phyloP scores from a whole-genome alignment of 257 asterid species.

The Solanum clarkiae region DNA sequence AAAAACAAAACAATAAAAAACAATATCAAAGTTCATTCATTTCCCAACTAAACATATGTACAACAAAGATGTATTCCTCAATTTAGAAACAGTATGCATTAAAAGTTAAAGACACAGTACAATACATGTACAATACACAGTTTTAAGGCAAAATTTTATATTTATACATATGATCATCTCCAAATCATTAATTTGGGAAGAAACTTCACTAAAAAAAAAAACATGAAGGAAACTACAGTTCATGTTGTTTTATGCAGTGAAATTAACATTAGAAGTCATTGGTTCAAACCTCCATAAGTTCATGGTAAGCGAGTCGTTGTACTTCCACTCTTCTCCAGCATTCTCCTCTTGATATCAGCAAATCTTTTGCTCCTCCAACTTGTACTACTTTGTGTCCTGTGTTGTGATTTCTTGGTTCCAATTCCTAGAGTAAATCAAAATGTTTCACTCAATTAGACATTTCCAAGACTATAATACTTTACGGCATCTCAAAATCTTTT shows the following conservation, averaged over 20 bases:
- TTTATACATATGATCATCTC: not conserved
- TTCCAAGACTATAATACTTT: not conserved
- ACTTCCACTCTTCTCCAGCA: not conserved
- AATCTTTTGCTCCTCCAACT: not conserved
- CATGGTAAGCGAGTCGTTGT: not conserved
- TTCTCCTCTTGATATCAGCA: not conserved
- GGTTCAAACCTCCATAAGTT: not conserved
- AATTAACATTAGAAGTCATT: not conserved
- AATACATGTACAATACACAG: not conserved
- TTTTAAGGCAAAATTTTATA: not conserved
- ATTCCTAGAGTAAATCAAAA: not conserved
- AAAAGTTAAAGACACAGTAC: not conserved
- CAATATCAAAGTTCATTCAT: not conserved
- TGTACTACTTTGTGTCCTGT: not conserved
- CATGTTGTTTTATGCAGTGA: not conserved
- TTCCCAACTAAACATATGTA: not conserved
- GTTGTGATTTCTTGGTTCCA: not conserved
- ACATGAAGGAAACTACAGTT: not conserved
- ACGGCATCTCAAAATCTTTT: not conserved
- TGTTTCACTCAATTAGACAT: not conserved
- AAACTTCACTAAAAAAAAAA: not conserved
- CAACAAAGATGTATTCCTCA: not conserved
- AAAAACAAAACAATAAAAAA: not conserved
- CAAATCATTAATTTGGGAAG: not conserved
- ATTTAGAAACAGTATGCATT: not conserved